A percentile compares a stretch with the other conserved stretches of the same genome.
Evolutionary conservation across 139 green algal genomes (phyloP).

Genomic region (Microglena sp.): DNA sequence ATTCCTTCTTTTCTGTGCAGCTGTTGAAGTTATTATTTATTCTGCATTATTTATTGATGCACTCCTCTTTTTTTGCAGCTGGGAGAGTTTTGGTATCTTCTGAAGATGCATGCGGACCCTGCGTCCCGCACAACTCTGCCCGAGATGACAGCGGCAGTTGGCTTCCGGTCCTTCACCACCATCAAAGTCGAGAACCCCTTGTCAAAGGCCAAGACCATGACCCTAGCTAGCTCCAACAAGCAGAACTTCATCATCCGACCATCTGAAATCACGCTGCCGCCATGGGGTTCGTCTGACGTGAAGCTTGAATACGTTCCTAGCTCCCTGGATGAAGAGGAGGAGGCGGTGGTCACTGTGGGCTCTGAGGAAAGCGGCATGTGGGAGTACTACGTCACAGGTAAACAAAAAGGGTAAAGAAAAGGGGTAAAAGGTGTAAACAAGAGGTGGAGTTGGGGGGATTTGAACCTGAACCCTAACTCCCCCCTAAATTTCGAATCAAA

Average conservation of each 20-base stretch:
- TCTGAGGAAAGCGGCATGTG: constrained; percentile 19
- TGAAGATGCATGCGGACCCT: constrained; percentile 32
- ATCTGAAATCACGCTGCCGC: constrained; percentile 11
- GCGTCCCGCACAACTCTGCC: constrained; percentile 22
- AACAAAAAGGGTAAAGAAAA: constrained; percentile 13
- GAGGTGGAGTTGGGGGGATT: too few species aligned
- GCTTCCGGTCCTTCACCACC: constrained; percentile 1
- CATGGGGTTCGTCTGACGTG: constrained; percentile 19
- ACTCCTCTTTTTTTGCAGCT: constrained; percentile 10
- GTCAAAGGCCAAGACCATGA: constrained; percentile 4
- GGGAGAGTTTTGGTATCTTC: constrained; percentile 55
- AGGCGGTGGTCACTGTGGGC: constrained; percentile 15
- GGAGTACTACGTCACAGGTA: constrained; percentile 24
- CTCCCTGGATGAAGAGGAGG: constrained; percentile 27
- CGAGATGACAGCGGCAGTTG: constrained; percentile 28
- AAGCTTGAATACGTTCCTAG: constrained; percentile 34
- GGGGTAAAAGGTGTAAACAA: too few species aligned
- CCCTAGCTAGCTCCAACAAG: constrained; percentile 16
- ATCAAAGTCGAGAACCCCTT: constrained; percentile 49
- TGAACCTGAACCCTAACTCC: too few species aligned
- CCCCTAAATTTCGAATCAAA: too few species aligned
- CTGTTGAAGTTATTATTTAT: too few species aligned
- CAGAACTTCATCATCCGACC: constrained; percentile 10
- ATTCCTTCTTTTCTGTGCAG: background rate
- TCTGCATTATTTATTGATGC: too few species aligned